Percentiles rank a stretch among this genome's conserved stretches.
phyloP scores from a whole-genome alignment of 352 stramenopile species.

The Phytophthora parvispora region DNA sequence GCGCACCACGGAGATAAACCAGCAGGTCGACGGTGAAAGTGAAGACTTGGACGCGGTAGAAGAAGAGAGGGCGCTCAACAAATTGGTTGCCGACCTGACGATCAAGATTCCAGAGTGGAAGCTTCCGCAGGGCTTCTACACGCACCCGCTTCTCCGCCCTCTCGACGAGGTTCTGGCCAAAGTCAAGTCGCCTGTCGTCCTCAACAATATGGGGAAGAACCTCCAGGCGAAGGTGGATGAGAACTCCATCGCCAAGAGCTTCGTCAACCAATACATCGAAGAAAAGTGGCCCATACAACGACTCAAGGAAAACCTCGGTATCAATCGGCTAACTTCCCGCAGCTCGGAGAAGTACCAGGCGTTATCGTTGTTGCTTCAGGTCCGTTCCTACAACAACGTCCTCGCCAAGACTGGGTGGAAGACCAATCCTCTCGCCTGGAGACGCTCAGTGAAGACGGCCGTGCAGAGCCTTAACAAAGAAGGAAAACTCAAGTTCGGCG shows the following conservation, averaged over 20 bases:
- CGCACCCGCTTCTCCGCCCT: not conserved
- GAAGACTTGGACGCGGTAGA: not conserved
- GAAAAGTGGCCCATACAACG: not conserved
- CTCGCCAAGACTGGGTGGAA: conserved; percentile 1
- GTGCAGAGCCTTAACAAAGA: not conserved
- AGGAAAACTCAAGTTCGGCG: not conserved
- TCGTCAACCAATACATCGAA: not conserved
- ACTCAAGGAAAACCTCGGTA: not conserved
- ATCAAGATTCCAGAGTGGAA: not conserved
- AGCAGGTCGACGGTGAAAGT: not conserved
- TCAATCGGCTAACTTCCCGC: not conserved
- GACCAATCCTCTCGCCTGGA: not conserved
- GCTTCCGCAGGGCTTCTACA: too few relatives aligned
- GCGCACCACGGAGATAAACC: not conserved
- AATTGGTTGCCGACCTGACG: not conserved
- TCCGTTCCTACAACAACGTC: conserved; percentile 2
- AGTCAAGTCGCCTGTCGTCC: not conserved
- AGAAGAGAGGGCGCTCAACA: not conserved
- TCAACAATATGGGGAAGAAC: not conserved
- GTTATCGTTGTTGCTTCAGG: not conserved
- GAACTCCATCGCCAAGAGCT: conserved; percentile 1
- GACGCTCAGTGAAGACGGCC: not conserved
- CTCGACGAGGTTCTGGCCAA: conserved; percentile 1
- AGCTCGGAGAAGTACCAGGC: not conserved
- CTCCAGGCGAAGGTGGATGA: conserved; percentile 2